Base-by-base conservation (phyloP, 202 grass and related monocot species). In the Tripidium arundinaceum region DNA sequence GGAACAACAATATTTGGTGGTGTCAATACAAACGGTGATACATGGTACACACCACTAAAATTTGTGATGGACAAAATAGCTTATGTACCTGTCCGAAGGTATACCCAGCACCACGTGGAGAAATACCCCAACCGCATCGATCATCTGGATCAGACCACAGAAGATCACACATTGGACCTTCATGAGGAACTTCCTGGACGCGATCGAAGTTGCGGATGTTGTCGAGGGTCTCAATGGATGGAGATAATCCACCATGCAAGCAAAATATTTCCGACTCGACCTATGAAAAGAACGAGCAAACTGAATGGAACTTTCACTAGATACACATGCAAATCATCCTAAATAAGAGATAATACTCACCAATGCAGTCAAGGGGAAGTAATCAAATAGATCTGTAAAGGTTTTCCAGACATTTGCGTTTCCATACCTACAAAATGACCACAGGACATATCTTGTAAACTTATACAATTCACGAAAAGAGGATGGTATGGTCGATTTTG, bases 241-340 rank as follows among this genome's bases (percentile, higher is more conserved):
- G 94, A 6, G 94, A 98, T 59, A 98, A 76, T 58, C 94, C 94
- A 76, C 94, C 94, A 40, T 98, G 94, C 84, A 98, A 83, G 57
- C 94, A 98, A 87, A 98, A 98, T 92, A 98, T 98, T 85, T 98
- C 94, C 36, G 94, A 98, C 45, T 98, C 94, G 1, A 98, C 94
- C 94, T 98, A 81, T 65, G 38, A 33, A 82, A 66, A 33, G 5
- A 43, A 39, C n/a, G 37, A 70, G 72, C 19, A 69, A 36, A 18
- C 84, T 29, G 26, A 71, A 83, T 63, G 25, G 19, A 11, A 86
- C 27, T 11, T 61, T 73, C 49, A 76, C 42, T 28, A 45, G 65
- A 83, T 55, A 64, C 28, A 62, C 37, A 83, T 28, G 57, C 52
- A 72, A 57, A 74, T 38, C n/a, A 76, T 60, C 42, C 21, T 40